These are phyloP conservation scores for Psilocybe azurescens DNA, from an alignment of 768 basidiomycete species.

Conservation along the genomic window DNA sequence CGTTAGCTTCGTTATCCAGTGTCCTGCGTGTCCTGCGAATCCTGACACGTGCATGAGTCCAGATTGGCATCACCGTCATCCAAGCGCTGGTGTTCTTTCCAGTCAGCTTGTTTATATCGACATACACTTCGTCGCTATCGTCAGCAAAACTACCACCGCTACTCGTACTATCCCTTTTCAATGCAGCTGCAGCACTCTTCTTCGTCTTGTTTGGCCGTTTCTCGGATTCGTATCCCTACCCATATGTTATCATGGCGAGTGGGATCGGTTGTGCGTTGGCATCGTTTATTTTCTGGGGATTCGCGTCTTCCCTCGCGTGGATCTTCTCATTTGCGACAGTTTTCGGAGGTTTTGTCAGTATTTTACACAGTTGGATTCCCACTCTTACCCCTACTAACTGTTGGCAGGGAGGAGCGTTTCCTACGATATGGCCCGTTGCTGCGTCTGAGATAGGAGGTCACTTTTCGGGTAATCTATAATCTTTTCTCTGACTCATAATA, in stretches of 20 bases:
- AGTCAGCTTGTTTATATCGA: conserved; percentile 8
- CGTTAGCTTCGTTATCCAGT: too few species aligned
- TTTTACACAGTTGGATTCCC: too few species aligned
- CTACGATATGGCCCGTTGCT: conserved; percentile 7
- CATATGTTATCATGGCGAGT: conserved; percentile 8
- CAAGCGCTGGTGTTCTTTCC: conserved; percentile 9
- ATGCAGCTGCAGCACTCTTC: conserved; percentile 6
- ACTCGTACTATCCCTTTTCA: conserved; percentile 8
- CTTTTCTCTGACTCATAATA: too few species aligned
- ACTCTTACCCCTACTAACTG: too few species aligned
- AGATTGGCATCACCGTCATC: conserved; percentile 1
- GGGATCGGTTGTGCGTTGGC: conserved; percentile 8
- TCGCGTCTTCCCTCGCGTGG: conserved; percentile 9
- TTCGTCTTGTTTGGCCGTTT: conserved; percentile 6
- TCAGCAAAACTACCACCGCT: conserved; percentile 1
- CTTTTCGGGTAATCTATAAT: too few species aligned
- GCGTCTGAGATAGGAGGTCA: conserved; percentile 8
- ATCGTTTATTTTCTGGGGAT: conserved; percentile 9
- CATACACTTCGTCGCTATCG: conserved; percentile 7
- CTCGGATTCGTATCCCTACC: conserved; percentile 8
- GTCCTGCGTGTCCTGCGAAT: too few species aligned
- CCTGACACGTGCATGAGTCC: too few species aligned
- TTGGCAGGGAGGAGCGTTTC: conserved; percentile 4
- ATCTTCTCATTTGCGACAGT: conserved; percentile 5
- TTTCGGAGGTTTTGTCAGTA: conserved; percentile 6